Evolutionary conservation across 2,329 filamentous ascomycete genomes (phyloP), one percentile per base, ranked within the genome.

Genomic region (Cryoendolithus antarcticus): DNA sequence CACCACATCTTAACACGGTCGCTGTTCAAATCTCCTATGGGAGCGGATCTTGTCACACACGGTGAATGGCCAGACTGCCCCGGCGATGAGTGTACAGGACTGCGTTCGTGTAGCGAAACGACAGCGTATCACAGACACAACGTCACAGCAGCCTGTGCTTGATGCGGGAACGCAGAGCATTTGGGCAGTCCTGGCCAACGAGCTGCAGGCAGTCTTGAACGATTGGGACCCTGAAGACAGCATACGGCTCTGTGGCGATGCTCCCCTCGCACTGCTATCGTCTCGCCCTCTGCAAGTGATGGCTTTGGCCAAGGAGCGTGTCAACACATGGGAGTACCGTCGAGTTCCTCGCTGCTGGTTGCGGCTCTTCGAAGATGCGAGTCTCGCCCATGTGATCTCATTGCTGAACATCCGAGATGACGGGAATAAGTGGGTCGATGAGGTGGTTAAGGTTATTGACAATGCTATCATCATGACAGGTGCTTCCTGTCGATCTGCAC

Each of bases 391-490:
- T 48, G 79, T 77, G 13, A 30, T 60, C n/a, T 35, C 35, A 8
- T 37, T 63, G 3, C 40, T 57, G 4, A 34, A 39, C 15, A n/a
- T n/a, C 12, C 8, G 3, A 6, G n/a, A 13, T 30, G 13, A 28
- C 13, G 32, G 31, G 3, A 33, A 32, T 9, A 50, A 62, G 27
- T 74, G 67, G 60, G 54, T 86, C 3, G 67, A 74, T 28, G 58
- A 67, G 2, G 65, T 82, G 2, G 72, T 93, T 28, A 69, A 70
- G 38, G 62, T 70, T 1, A 68, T 96, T 2, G 88, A 95, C 51
- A 76, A 78, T 57, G 79, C 82, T 0, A 61, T 93, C 33, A 84
- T 93, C 34, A 72, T 86, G 39, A 75, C 83, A 0, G 83, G 82
- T 1, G 80, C 72, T 0, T 74, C 74, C 1, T 66, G 55, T 1